phyloP scores from a whole-genome alignment of 371 early-diverging fungal genomes.

The Massospora cicadina region DNA sequence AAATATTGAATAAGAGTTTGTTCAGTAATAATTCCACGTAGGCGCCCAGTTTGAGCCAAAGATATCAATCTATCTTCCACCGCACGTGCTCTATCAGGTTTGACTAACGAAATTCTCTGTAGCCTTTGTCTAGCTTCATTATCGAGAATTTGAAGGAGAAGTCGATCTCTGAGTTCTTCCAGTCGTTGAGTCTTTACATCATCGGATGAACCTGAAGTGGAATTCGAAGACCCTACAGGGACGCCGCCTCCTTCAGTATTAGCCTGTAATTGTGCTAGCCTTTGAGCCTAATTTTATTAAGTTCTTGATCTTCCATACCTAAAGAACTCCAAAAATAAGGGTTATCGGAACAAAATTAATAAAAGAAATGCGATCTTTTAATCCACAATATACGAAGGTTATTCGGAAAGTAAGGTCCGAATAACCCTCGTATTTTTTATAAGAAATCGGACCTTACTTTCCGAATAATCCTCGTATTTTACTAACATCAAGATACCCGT shows the following conservation, averaged over 20 bases:
- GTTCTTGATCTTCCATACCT: conserved; percentile 67
- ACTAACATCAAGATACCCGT: too few relatives aligned
- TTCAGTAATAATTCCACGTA: conserved; percentile 65
- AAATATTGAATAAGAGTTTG: conserved; percentile 66
- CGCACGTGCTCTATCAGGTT: conserved; percentile 69
- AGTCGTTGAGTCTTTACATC: background rate
- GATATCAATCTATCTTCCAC: conserved; percentile 79
- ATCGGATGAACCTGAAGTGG: background rate
- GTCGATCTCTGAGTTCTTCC: conserved; percentile 3
- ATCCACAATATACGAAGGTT: too few relatives aligned
- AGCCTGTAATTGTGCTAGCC: conserved; percentile 42
- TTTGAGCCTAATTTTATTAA: conserved; percentile 65
- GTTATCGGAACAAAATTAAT: too few relatives aligned
- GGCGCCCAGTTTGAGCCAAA: conserved; percentile 72
- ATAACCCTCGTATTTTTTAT: too few relatives aligned
- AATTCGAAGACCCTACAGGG: background rate
- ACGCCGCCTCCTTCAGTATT: conserved; percentile 12
- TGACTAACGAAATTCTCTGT: conserved; percentile 77
- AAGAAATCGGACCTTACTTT: too few relatives aligned
- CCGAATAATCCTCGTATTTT: too few relatives aligned
- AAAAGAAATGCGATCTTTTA: too few relatives aligned
- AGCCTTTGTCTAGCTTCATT: conserved; percentile 71
- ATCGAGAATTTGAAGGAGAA: conserved; percentile 68
- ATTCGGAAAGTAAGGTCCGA: too few relatives aligned
- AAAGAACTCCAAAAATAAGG: too few relatives aligned